Conservation (phyloP, 1,139 yeast species). For the Pneumocystis canis region DNA sequence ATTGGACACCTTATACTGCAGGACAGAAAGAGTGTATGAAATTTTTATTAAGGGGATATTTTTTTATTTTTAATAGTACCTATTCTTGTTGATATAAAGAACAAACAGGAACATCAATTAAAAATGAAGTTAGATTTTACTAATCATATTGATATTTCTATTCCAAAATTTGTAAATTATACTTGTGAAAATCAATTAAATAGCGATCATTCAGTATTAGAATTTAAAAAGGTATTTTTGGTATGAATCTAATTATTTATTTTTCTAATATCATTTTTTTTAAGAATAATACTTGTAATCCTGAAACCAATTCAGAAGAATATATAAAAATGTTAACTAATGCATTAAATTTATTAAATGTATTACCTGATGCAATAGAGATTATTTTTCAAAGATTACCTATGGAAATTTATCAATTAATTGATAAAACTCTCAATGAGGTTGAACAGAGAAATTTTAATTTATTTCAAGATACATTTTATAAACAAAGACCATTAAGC, state of each 20-base stretch:
- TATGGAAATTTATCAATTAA: conserved; percentile 37
- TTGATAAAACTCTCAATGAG: conserved; percentile 51
- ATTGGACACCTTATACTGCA: conserved; percentile 24
- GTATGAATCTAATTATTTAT: conserved; percentile 13
- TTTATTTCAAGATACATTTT: neutral
- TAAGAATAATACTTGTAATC: conserved; percentile 21
- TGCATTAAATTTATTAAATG: conserved; percentile 47
- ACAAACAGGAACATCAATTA: neutral
- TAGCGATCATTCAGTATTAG: neutral
- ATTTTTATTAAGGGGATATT: conserved; percentile 27
- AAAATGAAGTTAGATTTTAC: neutral
- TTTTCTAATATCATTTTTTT: conserved; percentile 12
- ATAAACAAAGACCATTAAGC: neutral
- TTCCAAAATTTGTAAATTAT: neutral
- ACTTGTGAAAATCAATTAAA: neutral
- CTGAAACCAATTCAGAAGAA: conserved; percentile 38
- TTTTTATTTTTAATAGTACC: neutral
- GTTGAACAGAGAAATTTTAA: conserved; percentile 26
- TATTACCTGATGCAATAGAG: conserved; percentile 47
- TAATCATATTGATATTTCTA: neutral
- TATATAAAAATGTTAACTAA: conserved; percentile 43
- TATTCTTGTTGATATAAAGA: neutral
- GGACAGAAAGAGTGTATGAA: conserved; percentile 27
- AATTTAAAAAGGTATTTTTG: neutral
- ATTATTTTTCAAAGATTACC: conserved; percentile 37